A percentile compares a stretch with the other conserved stretches of the same genome.
These are phyloP conservation scores for Hirsutella rhossiliensis DNA, from an alignment of 2,329 filamentous ascomycete species.

Conservation along the genomic window DNA sequence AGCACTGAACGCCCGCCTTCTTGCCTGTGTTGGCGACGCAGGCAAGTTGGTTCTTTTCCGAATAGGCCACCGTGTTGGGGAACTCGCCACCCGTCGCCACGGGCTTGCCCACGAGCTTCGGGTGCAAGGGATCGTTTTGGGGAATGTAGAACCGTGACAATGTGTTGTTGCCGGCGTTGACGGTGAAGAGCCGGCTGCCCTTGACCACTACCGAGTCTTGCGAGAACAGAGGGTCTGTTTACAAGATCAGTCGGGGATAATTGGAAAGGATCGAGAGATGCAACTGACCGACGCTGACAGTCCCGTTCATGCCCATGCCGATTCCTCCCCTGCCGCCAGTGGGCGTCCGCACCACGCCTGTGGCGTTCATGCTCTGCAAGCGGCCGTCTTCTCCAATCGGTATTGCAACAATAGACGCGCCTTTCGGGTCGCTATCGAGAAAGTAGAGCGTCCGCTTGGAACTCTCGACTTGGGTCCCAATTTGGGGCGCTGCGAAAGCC, in stretches of 20 bases:
- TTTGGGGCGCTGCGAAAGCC: background rate
- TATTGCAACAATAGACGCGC: conserved; percentile 1
- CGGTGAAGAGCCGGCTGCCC: conserved; percentile 3
- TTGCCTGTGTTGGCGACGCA: conserved; percentile 3
- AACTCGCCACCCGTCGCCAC: background rate
- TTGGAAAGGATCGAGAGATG: no score
- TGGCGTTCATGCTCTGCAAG: background rate
- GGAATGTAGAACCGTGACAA: conserved; percentile 2
- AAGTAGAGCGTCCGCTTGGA: conserved; percentile 1
- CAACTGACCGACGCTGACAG: background rate
- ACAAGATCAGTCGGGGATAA: no score
- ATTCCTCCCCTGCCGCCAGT: background rate
- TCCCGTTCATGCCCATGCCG: background rate
- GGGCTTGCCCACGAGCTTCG: background rate
- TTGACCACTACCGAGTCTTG: conserved; percentile 2
- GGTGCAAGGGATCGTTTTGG: background rate
- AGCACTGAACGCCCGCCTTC: conserved; percentile 2
- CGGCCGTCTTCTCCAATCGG: background rate
- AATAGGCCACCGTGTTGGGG: conserved; percentile 4
- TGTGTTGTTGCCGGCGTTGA: conserved; percentile 4
- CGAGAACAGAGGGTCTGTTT: conserved; percentile 3
- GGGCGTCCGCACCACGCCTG: background rate
- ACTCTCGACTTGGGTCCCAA: background rate
- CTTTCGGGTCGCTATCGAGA: conserved; percentile 2
- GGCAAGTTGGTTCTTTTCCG: conserved; percentile 1